Evolutionary conservation across 192 early-diverging fungal species (phyloP), one percentile per base, ranked within the genome.

Genomic region (Umbelopsis isabellina): DNA sequence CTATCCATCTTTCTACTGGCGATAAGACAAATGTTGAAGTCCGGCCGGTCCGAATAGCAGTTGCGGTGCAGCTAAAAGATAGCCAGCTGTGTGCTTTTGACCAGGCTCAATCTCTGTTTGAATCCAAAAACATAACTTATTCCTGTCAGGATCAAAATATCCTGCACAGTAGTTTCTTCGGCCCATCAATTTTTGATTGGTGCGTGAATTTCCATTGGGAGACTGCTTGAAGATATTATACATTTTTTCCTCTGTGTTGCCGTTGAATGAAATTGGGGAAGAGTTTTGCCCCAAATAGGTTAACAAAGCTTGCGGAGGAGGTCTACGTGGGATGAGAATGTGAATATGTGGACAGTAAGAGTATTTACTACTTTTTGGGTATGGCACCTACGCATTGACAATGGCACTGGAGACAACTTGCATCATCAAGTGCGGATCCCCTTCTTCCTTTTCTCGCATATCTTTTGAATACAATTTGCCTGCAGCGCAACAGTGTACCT

Each of bases 371-470:
- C 35, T 66, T 3, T 66, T 41, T 66, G 20, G 21, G 30, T 30
- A 27, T 37, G 22, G 23, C 1, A 41, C 68, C 41, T 55, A 51
- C 72, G 86, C 75, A 76, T 92, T 92, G 80, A 89, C 86, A 72
- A 94, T 94, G 46, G 91, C 92, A 46, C 85, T 87, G 4, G 92
- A 92, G 23, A 92, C 81, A 25, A 94, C 82, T 79, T 94, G 91
- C 46, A 83, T 80, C 92, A 94, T 94, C 37, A 86, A 79, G 27
- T 86, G 80, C 33, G 80, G 86, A 73, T 94, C 92, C 3, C 55
- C 73, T 74, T 84, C 79, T 13, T 52, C 52, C 12, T 22, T 22
- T 27, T 73, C 49, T 20, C 66, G 67, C 72, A 73, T 73, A 61
- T 73, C 72, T 46, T 73, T 64, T 6, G 66, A 65, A 25, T 53